Base-by-base conservation (phyloP, 352 stramenopile species). In the Phytophthora sojae region DNA sequence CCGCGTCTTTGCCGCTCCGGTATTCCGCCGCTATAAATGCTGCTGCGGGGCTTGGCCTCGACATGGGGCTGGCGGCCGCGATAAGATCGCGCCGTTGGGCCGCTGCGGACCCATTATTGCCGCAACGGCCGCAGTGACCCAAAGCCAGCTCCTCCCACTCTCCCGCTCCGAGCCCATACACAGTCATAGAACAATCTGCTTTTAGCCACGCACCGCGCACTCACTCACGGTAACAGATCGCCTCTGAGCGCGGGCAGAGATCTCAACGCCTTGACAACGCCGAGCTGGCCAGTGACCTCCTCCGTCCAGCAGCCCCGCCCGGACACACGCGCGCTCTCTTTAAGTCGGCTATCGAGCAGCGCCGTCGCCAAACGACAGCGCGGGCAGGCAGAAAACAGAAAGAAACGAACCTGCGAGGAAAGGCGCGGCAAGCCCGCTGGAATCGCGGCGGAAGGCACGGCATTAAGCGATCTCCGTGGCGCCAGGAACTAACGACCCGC, bases 371-470 rank as follows among this genome's bases (percentile, higher is more conserved):
- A 53, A 57, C 47, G 44, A 57, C 47, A 65, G 62, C 19, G 30
- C 23, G 42, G 11, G 29, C 29, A 6, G 11, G 9, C 35, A 42
- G 64, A 76, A 69, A 61, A 57, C 44, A 65, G 60, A 67, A 69
- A 68, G 69, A 80, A 80, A 67, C 32, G 59, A 77, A 77, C 64
- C 53, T 60, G 71, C 60, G 65, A 49, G 73, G 73, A 80, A 77
- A 77, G 73, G 69, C 73, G 62, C 55, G 39, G 53, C 29, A 66
- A 73, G 37, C 47, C 15, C 39, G 44, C 32, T 61, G 63, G 71
- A 78, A 75, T 25, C 39, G 5, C 52, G 17, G 55, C 29, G 54
- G 58, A 69, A 69, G 51, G 62, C 60, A 61, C 49, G 14, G 37
- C 62, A 64, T 26, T 47, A 63, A 37, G 23, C 62, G 52, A 62